phyloP scores from a whole-genome alignment of 2,329 filamentous ascomycete genomes.

The Cercospora nicotianae region DNA sequence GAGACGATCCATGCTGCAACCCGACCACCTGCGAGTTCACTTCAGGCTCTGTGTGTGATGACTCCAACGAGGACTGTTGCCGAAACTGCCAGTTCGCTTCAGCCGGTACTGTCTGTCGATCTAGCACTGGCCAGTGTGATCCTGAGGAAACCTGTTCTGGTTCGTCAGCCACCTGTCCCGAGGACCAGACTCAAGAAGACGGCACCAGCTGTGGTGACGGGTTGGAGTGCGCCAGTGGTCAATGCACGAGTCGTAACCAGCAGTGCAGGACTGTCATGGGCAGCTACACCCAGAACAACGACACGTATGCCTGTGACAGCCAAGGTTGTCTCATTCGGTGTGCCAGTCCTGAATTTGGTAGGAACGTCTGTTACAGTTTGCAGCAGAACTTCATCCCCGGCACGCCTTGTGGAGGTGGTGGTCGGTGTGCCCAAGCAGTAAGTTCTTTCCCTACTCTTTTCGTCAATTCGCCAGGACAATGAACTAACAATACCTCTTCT shows the following conservation, averaged over 20 bases:
- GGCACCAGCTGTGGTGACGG: slow-evolving; percentile 69
- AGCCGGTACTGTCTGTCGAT: slow-evolving; percentile 73
- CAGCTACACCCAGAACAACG: slow-evolving; percentile 67
- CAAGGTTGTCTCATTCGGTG: slow-evolving; percentile 76
- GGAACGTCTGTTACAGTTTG: slow-evolving; percentile 68
- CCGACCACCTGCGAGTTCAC: slow-evolving; percentile 83
- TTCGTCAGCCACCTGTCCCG: slow-evolving; percentile 68
- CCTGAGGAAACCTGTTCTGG: slow-evolving; percentile 82
- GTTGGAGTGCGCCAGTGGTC: slow-evolving; percentile 81
- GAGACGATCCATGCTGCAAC: slow-evolving; percentile 78
- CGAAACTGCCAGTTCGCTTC: slow-evolving; percentile 67
- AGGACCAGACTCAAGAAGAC: slow-evolving; percentile 67
- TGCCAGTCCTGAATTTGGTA: slow-evolving; percentile 65
- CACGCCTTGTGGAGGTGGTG: slow-evolving; percentile 77
- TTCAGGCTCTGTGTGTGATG: slow-evolving; percentile 71
- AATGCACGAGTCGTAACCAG: slow-evolving; percentile 87
- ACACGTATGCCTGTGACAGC: slow-evolving; percentile 75
- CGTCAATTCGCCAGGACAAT: too few relatives aligned
- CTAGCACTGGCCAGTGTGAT: slow-evolving; percentile 78
- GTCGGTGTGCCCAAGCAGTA: slow-evolving; percentile 67
- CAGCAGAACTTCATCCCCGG: slow-evolving; percentile 94
- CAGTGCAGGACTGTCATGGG: slow-evolving; percentile 88
- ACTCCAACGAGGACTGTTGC: slow-evolving; percentile 84
- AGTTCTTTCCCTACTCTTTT: too few relatives aligned
- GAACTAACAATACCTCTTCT: too few relatives aligned